These are phyloP conservation scores for Rosa hybrid DNA, from an alignment of 331 rosid species.

Conservation along the genomic window DNA sequence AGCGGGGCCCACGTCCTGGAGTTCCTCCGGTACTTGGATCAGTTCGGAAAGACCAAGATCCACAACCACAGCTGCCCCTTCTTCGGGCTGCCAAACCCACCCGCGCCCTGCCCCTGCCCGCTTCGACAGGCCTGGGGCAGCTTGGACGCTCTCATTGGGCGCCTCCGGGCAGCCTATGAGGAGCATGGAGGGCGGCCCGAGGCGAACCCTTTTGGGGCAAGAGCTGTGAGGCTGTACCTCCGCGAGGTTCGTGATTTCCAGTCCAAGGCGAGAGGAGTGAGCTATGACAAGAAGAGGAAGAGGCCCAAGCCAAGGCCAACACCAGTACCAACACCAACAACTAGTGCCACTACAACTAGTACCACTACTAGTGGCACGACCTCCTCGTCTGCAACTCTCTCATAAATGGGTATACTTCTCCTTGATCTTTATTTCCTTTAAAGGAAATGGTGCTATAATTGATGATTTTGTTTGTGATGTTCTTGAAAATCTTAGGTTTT, in stretches of 20 bases:
- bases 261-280: conserved; percentile 76
- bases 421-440: conserved; percentile 6
- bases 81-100: conserved; percentile 72
- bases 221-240: conserved; percentile 60
- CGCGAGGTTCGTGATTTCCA: conserved; percentile 85
- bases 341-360: neutral
- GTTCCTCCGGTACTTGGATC: conserved; percentile 77
- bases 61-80: conserved; percentile 68
- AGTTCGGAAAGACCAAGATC: conserved; percentile 83
- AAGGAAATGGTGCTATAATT: neutral
- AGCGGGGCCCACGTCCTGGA: conserved; percentile 73
- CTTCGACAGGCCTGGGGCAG: conserved; percentile 89
- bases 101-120: conserved; percentile 81
- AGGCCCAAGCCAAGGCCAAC: conserved; percentile 48
- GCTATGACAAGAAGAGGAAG: conserved; percentile 82
- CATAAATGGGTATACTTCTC: conserved; percentile 6
- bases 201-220: conserved; percentile 65
- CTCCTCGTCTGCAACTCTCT: neutral
- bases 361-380: neutral
- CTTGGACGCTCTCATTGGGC: conserved; percentile 84
- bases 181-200: conserved; percentile 62
- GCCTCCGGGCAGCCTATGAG: conserved; percentile 83
- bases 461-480: neutral
- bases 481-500: conserved; percentile 7
- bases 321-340: neutral